Evolutionary conservation across 108 stramenopile genomes (phyloP), one percentile per base, ranked within the genome.

Genomic region (Cyclotella distinguenda): DNA sequence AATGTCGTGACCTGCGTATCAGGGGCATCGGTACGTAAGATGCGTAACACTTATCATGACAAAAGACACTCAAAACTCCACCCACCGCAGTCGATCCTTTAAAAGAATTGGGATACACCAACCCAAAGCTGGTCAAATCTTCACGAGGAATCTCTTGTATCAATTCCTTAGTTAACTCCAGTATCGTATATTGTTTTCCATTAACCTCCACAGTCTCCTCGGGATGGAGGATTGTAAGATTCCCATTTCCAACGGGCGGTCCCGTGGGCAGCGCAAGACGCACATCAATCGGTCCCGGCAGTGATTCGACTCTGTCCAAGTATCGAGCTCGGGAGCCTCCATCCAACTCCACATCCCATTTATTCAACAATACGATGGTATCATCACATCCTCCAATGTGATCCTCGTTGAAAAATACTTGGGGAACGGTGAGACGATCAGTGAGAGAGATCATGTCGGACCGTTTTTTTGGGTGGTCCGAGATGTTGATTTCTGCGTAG

Each of bases 371-470:
- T 6, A 25, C 49, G 5, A 80, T 22, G 1, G 69, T 67, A 25
- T 80, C 79, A 35, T 82, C 79, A 6, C 60, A 66, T 27, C 84
- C 84, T 27, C 84, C 84, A 11, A 85, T 59, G 31, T 78, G 67
- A 2, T 32, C 26, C 5, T 70, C 64, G 49, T 77, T 80, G 46
- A 85, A 65, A 60, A 85, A 82, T 3, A 85, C 67, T 57, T 80
- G 81, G 4, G 84, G 84, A 2, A 82, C 70, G 12, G 79, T 68
- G 11, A 60, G 64, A 1, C 64, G 39, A 45, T 70, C 63, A 5
- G 58, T 51, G 1, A 75, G 42, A 27, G 78, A 43, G 5, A 77
- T 42, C 81, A 85, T 79, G 36, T 85, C 84, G 25, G 39, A 21
- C 34, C 75, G 61, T 42, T 64, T 69, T 7, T 60, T 11, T 1